Evolutionary conservation across 805 yeast species (phyloP).

Genomic region (Alloascoidea africana): DNA sequence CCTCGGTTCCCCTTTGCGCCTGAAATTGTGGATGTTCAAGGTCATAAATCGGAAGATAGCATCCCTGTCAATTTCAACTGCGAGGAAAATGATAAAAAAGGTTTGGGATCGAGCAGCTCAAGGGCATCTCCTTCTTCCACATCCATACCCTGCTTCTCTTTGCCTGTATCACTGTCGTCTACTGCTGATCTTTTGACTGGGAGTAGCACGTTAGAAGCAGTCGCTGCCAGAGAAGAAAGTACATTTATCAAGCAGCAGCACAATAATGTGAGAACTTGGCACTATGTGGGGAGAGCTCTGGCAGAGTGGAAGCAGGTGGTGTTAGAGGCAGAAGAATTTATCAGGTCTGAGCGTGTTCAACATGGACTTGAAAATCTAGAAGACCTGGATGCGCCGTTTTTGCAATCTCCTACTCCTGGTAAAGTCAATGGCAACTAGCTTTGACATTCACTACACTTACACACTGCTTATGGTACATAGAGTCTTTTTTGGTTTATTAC

Average conservation of each 20-base stretch:
- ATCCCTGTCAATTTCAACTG: background rate
- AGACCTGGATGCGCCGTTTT: background rate
- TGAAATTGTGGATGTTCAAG: background rate
- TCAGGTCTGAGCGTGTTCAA: background rate
- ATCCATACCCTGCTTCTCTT: background rate
- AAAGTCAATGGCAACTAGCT: no score
- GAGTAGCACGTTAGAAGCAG: background rate
- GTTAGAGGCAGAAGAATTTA: background rate
- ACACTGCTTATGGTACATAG: no score
- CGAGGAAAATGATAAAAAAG: background rate
- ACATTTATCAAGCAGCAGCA: background rate
- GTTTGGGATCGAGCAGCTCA: background rate
- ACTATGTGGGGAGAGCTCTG: background rate
- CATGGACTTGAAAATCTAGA: background rate
- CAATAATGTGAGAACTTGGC: background rate
- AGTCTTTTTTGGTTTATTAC: no score
- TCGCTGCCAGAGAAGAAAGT: background rate
- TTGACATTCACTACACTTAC: no score
- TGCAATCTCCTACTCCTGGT: background rate
- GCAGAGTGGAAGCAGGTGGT: background rate
- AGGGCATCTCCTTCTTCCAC: background rate
- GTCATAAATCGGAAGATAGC: background rate
- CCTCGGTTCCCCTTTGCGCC: background rate
- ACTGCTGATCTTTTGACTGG: no score
- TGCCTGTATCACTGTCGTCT: background rate